phyloP scores from a whole-genome alignment of 2,329 filamentous ascomycete species.

The Chaetomium globosum region DNA sequence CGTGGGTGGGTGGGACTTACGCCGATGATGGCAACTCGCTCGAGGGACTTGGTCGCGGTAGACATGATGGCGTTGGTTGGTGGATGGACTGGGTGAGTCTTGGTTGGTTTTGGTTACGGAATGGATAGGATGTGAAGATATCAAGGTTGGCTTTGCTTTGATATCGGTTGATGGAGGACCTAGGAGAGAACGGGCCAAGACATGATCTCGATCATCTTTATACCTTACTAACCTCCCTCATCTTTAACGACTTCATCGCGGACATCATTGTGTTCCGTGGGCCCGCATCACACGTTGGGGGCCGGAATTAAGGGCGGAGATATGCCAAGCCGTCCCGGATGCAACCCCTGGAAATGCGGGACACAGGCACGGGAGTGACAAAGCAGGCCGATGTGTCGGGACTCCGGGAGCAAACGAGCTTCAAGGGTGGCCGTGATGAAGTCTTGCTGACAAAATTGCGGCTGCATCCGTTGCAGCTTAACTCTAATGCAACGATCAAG shows the following conservation, averaged over 20 bases:
- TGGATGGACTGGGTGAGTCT: background rate
- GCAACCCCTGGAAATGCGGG: background rate
- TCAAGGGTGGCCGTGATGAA: background rate
- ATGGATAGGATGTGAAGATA: background rate
- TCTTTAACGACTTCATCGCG: background rate
- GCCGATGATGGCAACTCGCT: conserved; percentile 17
- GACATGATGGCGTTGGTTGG: conserved; percentile 7
- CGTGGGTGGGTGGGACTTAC: conserved; percentile 9
- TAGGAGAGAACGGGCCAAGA: background rate
- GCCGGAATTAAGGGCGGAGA: background rate
- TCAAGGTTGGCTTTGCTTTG: background rate
- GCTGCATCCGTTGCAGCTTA: background rate
- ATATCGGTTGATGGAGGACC: background rate
- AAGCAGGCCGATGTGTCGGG: background rate
- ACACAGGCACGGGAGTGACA: background rate
- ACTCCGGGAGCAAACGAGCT: background rate
- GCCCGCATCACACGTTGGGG: too few species aligned
- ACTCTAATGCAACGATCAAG: background rate
- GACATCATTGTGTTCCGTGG: background rate
- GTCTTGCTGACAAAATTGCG: background rate
- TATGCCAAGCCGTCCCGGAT: background rate
- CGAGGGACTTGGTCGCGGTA: background rate
- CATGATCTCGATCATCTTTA: background rate
- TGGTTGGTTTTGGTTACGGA: background rate
- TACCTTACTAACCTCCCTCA: background rate